Evolutionary conservation across 2,329 filamentous ascomycete species (phyloP).

Genomic region (Dothideomycetes sp.): DNA sequence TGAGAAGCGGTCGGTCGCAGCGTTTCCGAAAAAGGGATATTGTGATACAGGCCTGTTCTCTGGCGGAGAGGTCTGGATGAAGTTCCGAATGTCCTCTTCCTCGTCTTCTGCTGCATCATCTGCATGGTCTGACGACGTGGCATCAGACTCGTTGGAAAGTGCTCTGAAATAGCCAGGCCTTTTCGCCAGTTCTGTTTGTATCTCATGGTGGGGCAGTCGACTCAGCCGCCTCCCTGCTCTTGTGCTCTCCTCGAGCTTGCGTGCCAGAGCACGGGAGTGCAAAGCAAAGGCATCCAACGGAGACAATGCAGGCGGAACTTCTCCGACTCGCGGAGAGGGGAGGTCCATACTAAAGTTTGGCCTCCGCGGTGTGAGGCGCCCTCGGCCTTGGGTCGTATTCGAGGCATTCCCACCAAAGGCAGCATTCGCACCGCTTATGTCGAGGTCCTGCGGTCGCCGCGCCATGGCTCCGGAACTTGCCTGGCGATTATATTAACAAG

Average conservation of each 20-base stretch:
- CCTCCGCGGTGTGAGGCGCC: conserved; percentile 16
- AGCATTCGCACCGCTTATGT: conserved; percentile 10
- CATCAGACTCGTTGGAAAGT: conserved; percentile 48
- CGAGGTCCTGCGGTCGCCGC: conserved; percentile 11
- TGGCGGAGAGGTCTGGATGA: background rate
- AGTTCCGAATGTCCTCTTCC: conserved; percentile 17
- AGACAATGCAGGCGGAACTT: conserved; percentile 77
- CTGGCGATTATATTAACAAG: background rate
- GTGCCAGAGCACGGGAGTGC: conserved; percentile 78
- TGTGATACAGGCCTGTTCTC: conserved; percentile 21
- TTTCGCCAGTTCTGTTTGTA: conserved; percentile 69
- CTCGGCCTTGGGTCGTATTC: conserved; percentile 7
- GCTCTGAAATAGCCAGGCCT: conserved; percentile 73
- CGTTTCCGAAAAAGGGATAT: conserved; percentile 20
- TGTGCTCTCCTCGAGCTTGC: conserved; percentile 67
- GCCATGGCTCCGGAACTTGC: conserved; percentile 7
- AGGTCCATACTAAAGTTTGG: conserved; percentile 23
- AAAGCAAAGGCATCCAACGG: conserved; percentile 91
- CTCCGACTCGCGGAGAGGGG: conserved; percentile 38
- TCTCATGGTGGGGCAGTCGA: conserved; percentile 70
- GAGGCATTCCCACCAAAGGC: conserved; percentile 1
- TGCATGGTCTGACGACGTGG: conserved; percentile 25
- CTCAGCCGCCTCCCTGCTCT: conserved; percentile 70
- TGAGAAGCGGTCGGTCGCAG: background rate
- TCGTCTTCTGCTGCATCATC: conserved; percentile 24